Evolutionary conservation across 1,284 basidiomycete genomes (phyloP).

Genomic region (Austroboletus novae-zelandiae): DNA sequence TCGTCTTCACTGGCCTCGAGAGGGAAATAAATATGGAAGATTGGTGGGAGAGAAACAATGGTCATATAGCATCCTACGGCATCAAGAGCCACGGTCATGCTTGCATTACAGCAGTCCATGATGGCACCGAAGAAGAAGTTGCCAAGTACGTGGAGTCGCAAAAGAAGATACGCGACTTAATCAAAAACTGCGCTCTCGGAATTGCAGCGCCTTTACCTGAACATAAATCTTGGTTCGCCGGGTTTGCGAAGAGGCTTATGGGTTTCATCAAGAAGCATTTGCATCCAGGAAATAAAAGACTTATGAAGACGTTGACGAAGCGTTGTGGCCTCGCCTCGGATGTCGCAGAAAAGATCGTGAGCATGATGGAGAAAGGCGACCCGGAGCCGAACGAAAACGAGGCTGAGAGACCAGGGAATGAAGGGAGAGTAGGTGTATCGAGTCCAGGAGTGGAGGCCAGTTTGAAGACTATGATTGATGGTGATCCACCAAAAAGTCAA

Average conservation of each 20-base stretch:
- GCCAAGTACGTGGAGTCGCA: constrained; percentile 1
- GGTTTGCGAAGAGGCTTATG: neutral
- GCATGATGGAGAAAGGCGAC: constrained; percentile 25
- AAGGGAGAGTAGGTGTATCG: neutral
- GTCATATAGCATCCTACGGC: neutral
- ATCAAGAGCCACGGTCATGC: neutral
- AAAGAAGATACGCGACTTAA: neutral
- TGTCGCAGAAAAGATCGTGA: constrained; percentile 2
- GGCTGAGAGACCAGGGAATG: neutral
- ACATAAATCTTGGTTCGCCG: neutral
- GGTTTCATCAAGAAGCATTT: too few relatives aligned
- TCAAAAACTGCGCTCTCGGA: neutral
- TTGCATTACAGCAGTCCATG: neutral
- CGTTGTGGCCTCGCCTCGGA: too few relatives aligned
- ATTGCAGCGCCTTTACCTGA: neutral
- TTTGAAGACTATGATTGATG: too few relatives aligned
- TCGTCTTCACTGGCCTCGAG: constrained; percentile 6
- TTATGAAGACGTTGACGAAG: too few relatives aligned
- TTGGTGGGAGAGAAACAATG: constrained; percentile 4
- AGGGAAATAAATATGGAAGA: constrained; percentile 1
- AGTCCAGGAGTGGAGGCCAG: neutral
- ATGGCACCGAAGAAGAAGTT: neutral
- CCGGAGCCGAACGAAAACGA: neutral
- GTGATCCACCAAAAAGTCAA: too few relatives aligned
- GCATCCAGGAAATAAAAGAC: too few relatives aligned